These are phyloP conservation scores for Cordyceps farinosa DNA, from an alignment of 2,329 filamentous ascomycete species.

Conservation along the genomic window DNA sequence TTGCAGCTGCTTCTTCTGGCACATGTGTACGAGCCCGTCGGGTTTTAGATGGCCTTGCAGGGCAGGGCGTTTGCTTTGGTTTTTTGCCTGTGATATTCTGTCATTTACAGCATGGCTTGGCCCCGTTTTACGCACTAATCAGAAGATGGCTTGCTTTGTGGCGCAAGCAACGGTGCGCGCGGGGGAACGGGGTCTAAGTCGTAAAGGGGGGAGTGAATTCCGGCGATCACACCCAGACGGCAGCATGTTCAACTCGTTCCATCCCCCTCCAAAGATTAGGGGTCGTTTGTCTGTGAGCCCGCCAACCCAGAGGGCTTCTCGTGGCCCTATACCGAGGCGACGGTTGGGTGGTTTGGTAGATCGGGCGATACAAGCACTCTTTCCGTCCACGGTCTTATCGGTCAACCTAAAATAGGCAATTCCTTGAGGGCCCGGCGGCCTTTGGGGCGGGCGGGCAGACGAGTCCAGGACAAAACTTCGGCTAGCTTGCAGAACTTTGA, in stretches of 20 bases:
- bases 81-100: not conserved
- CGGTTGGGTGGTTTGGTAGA: not conserved
- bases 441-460: not conserved
- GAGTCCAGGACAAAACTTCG: not conserved
- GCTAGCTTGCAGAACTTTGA: not conserved
- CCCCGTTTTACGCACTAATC: slow-evolving; percentile 11
- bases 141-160: slow-evolving; percentile 12
- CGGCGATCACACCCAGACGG: slow-evolving; percentile 4
- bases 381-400: not conserved
- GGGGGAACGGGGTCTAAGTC: slow-evolving; percentile 11
- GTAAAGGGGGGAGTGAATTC: not conserved
- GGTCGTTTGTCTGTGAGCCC: not conserved
- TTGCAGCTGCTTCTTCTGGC: not conserved
- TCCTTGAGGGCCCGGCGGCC: not conserved
- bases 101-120: not conserved
- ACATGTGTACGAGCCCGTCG: not conserved
- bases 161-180: slow-evolving; percentile 12
- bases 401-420: slow-evolving; percentile 1
- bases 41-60: slow-evolving; percentile 3
- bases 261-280: not conserved
- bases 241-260: not conserved
- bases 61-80: not conserved
- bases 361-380: not conserved
- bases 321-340: no score
- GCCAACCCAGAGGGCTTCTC: not conserved